phyloP scores from a whole-genome alignment of 495 filamentous ascomycete species.

The Lentithecium fluviatile region DNA sequence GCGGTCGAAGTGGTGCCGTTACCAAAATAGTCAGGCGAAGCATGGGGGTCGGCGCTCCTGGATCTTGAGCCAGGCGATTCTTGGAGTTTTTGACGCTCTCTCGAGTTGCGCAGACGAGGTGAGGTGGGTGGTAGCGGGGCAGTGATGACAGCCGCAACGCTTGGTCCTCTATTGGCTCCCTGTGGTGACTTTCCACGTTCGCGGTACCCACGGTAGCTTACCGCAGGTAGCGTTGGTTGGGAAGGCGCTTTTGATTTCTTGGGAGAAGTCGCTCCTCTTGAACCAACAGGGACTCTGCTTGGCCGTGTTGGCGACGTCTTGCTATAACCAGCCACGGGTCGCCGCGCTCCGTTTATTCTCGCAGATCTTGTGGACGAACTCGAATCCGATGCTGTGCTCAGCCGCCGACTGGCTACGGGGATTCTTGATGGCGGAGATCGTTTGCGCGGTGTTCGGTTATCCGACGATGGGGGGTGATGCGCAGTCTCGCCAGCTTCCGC shows the following conservation, averaged over 20 bases:
- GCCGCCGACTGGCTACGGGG: conserved; percentile 24
- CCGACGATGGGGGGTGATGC: neutral
- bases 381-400: conserved; percentile 30
- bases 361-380: conserved; percentile 26
- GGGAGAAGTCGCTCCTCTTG: neutral
- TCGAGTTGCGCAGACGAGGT: conserved; percentile 77
- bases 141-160: conserved; percentile 65
- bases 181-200: conserved; percentile 26
- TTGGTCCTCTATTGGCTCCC: conserved; percentile 43
- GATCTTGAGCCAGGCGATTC: conserved; percentile 41
- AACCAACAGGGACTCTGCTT: neutral
- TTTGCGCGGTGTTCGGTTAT: conserved; percentile 12
- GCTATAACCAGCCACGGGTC: neutral
- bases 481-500: neutral
- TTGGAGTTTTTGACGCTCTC: conserved; percentile 76
- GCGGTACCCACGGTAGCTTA: conserved; percentile 19
- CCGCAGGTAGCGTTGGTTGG: conserved; percentile 8
- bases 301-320: conserved; percentile 3
- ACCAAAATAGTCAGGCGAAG: conserved; percentile 13
- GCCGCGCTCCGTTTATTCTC: conserved; percentile 11
- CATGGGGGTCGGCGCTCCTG: conserved; percentile 10
- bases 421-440: conserved; percentile 31
- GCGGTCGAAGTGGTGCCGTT: neutral
- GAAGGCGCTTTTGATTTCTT: neutral
- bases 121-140: conserved; percentile 62